Evolutionary conservation across 2,329 filamentous ascomycete species (phyloP), one percentile per base, ranked within the genome.

Genomic region (Metarhizium sp.): DNA sequence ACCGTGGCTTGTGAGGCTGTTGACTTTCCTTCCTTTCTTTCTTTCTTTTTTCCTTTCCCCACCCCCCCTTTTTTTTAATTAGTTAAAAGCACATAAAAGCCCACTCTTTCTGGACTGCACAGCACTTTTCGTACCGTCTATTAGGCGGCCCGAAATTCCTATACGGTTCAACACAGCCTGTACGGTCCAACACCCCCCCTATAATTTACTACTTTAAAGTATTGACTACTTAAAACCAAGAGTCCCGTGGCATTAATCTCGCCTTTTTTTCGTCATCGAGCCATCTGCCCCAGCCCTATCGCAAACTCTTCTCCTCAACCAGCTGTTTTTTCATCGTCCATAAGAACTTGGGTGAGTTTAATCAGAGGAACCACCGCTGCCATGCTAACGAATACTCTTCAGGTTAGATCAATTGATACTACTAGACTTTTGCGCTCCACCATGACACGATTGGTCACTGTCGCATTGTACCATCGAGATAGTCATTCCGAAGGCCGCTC

Each of bases 401-500:
- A 16, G 38, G 11, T 40, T 40, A 1, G 10, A n/a, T n/a, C n/a
- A n/a, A n/a, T n/a, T n/a, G n/a, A 16, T 40, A 16, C 38, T 16
- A 40, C n/a, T n/a, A n/a, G n/a, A n/a, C 5, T 13, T 11, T 16
- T 2, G 13, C 3, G n/a, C 10, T 10, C 8, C 14, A 29, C 38
- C 32, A 64, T 61, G 62, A 30, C 54, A 48, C 57, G 36, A 52
- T 56, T 57, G 25, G 55, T 64, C 38, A 48, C 64, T n/a, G 57
- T 70, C 13, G 61, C 62, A 40, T 57, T 70, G 46, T 61, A 65
- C 55, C 56, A 64, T 40, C 60, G 68, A 42, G 67, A 65, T 43
- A 53, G 51, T 36, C 61, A 66, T 52, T 70, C 67, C 36, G 54
- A 29, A 1, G 66, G 62, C 29, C 58, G 59, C 18, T 53, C 54